These are phyloP conservation scores for Parafenestella ontariensis DNA, from an alignment of 2,329 filamentous ascomycete genomes.

Conservation along the genomic window DNA sequence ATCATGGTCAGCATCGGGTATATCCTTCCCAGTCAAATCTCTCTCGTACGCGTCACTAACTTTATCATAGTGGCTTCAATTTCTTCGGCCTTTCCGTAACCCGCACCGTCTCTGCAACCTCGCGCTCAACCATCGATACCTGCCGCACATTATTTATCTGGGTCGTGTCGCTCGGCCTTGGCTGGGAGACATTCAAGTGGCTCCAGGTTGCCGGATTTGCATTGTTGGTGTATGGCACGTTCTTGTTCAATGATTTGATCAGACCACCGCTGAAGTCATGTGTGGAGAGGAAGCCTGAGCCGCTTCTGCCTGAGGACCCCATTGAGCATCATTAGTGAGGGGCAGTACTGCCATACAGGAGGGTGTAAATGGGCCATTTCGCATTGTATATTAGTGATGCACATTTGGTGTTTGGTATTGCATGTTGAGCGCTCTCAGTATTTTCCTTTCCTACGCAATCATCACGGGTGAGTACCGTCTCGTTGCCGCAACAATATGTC, in stretches of 20 bases:
- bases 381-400: background rate
- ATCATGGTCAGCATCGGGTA: conserved; percentile 99
- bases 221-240: conserved; percentile 93
- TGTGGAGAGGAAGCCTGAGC: conserved; percentile 63
- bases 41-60: conserved; percentile 14
- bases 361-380: background rate
- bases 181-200: conserved; percentile 98
- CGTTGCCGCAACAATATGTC: too few species aligned
- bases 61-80: conserved; percentile 80
- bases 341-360: too few species aligned
- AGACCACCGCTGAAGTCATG: conserved; percentile 76
- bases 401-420: conserved; percentile 7
- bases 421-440: background rate
- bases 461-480: too few species aligned
- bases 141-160: conserved; percentile 98
- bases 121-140: conserved; percentile 94
- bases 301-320: conserved; percentile 80
- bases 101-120: conserved; percentile 85
- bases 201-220: conserved; percentile 89
- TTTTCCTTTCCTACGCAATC: too few species aligned
- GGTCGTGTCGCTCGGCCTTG: conserved; percentile 89
- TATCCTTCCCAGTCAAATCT: conserved; percentile 42
- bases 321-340: conserved; percentile 70
- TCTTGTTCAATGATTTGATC: conserved; percentile 95
- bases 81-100: conserved; percentile 98